phyloP scores from a whole-genome alignment of 2,329 filamentous ascomycete genomes.

The Fonsecaea multimorphosa region DNA sequence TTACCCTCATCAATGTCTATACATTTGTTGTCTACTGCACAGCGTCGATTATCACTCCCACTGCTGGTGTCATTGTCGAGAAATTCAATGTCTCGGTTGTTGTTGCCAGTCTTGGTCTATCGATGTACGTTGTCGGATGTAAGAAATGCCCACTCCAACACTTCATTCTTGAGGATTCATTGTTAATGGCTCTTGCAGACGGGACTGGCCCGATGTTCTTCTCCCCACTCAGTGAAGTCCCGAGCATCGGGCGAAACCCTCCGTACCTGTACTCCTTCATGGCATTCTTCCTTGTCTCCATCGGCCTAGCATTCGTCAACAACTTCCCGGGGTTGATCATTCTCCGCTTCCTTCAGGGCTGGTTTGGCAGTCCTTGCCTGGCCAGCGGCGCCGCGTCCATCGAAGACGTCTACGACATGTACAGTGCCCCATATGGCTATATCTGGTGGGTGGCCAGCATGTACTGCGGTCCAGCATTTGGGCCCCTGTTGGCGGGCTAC shows the following conservation, averaged over 20 bases:
- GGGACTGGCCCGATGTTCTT: constrained; percentile 67
- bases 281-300: constrained; percentile 69
- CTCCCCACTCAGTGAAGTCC: constrained; percentile 71
- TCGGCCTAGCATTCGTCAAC: constrained; percentile 67
- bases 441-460: constrained; percentile 61
- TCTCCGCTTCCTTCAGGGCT: constrained; percentile 68
- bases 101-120: constrained; percentile 43
- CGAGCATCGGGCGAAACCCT: constrained; percentile 69
- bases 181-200: constrained; percentile 39
- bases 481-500: constrained; percentile 64
- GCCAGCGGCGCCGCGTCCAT: constrained; percentile 61
- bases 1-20: constrained; percentile 48
- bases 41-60: constrained; percentile 44
- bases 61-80: constrained; percentile 37
- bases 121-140: constrained; percentile 44
- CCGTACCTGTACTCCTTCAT: constrained; percentile 72
- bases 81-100: constrained; percentile 42
- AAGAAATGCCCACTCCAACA: constrained; percentile 3
- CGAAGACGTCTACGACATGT: constrained; percentile 57
- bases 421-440: constrained; percentile 64
- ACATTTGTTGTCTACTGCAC: constrained; percentile 49
- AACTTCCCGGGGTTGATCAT: constrained; percentile 70
- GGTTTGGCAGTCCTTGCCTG: constrained; percentile 70
- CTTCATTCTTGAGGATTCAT: background rate
- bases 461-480: constrained; percentile 41